These are phyloP conservation scores for Typha latifolia DNA, from an alignment of 176 grass and related monocot species.

Conservation along the genomic window DNA sequence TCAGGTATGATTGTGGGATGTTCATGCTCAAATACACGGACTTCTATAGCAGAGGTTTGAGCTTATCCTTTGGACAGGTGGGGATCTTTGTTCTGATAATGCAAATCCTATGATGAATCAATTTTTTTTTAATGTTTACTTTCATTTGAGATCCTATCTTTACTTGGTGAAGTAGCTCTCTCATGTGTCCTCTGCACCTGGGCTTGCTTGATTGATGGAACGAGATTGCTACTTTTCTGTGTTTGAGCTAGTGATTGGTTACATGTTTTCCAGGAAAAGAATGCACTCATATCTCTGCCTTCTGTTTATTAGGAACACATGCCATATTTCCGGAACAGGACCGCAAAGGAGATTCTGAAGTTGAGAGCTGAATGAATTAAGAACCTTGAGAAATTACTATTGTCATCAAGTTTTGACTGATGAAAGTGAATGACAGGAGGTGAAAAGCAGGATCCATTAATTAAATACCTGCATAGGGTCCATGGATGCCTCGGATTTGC, in stretches of 20 bases:
- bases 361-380: slow-evolving; percentile 45
- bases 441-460: not conserved
- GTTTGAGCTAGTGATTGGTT: too few relatives aligned
- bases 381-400: not conserved
- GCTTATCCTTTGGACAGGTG: slow-evolving; percentile 58
- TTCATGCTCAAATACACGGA: slow-evolving; percentile 90
- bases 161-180: too few relatives aligned
- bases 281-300: not conserved
- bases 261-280: not conserved
- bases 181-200: too few relatives aligned
- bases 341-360: slow-evolving; percentile 58
- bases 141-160: too few relatives aligned
- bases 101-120: not conserved
- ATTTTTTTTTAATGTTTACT: not conserved
- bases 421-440: not conserved
- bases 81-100: not conserved
- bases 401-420: not conserved
- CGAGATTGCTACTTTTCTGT: too few relatives aligned
- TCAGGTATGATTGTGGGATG: slow-evolving; percentile 87
- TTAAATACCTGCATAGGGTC: not conserved
- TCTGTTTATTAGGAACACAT: slow-evolving; percentile 56
- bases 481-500: not conserved
- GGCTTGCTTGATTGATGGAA: too few relatives aligned
- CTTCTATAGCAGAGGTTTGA: slow-evolving; percentile 58
- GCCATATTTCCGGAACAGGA: slow-evolving; percentile 72